phyloP scores from a whole-genome alignment of 1,284 basidiomycete species.

The Xerocomus amazonicus region DNA sequence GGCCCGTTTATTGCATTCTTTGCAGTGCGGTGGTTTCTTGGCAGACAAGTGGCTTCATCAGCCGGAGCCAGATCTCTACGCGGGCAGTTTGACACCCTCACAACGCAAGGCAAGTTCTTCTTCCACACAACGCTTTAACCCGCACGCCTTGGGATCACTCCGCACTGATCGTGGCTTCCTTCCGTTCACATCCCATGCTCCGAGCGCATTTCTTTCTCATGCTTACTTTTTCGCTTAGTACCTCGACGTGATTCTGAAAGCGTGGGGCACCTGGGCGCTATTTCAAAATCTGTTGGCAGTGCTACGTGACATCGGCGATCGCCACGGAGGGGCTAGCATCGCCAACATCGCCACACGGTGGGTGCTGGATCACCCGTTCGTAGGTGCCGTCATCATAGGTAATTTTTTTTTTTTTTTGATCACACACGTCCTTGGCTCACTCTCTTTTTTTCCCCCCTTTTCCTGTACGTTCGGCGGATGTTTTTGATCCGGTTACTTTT shows the following conservation, averaged over 20 bases:
- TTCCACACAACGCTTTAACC: not conserved
- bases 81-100: conserved; percentile 61
- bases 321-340: conserved; percentile 63
- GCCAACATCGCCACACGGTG: conserved; percentile 77
- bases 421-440: not conserved
- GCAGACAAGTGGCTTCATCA: conserved; percentile 69
- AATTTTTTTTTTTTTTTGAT: too few species aligned
- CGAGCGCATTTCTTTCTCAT: not conserved
- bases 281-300: conserved; percentile 64
- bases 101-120: conserved; percentile 67
- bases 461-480: not conserved
- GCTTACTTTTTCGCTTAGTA: conserved; percentile 48
- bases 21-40: conserved; percentile 78
- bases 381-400: conserved; percentile 79
- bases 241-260: conserved; percentile 74
- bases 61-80: conserved; percentile 69
- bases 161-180: not conserved
- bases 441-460: not conserved
- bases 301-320: conserved; percentile 63
- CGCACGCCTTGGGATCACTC: too few species aligned
- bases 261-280: conserved; percentile 73
- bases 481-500: too few species aligned
- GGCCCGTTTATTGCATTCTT: conserved; percentile 5
- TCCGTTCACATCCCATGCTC: not conserved
- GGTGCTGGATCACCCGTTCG: conserved; percentile 75